Base-by-base conservation (phyloP, 306 rosid species). In the Benincasa hispida region DNA sequence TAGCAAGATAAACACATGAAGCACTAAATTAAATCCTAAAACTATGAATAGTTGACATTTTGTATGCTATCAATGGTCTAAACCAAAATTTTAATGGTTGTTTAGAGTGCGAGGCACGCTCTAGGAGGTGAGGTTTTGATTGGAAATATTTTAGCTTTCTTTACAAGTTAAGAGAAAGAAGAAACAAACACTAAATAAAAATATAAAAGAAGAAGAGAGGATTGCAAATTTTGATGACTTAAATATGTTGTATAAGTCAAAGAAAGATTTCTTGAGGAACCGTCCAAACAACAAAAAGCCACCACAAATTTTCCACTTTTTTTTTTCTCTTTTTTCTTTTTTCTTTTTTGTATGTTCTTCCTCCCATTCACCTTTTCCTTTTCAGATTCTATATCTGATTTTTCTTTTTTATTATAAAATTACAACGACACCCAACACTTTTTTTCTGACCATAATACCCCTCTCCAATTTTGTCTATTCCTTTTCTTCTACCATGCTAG, bases 231-330 rank as follows among this genome's bases (percentile, higher is more conserved):
- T 41, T 67, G 27, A 37, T 35, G 72, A 10, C 72, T 15, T 18
- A 19, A n/a, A 2, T 2, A 1, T 18, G 14, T 34, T 19, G 50
- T n/a, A 72, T 50, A 72, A 72, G 76, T 72, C 76, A 72, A 72
- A 72, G 77, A 74, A 74, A 74, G 63, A 74, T 74, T 55, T 74
- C 66, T 55, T 18, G 35, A 22, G 67, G 51, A 55, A 74, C 53
- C 78, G 34, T 32, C 65, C 78, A 54, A 57, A 55, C 50, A 54
- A 55, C 48, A 37, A 74, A 74, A 74, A 74, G 67, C 78, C 51
- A 74, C 78, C 65, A 55, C 65, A 32, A 19, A 54, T 5, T 37
- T 53, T 22, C 62, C 55, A 15, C 41, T 21, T 34, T 65, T 59
- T 7, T 21, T 53, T 28, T 48, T 12, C n/a, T 45, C 5, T 24